phyloP scores from a whole-genome alignment of 75 land plant species.

The Isoetes taiwanensis region DNA sequence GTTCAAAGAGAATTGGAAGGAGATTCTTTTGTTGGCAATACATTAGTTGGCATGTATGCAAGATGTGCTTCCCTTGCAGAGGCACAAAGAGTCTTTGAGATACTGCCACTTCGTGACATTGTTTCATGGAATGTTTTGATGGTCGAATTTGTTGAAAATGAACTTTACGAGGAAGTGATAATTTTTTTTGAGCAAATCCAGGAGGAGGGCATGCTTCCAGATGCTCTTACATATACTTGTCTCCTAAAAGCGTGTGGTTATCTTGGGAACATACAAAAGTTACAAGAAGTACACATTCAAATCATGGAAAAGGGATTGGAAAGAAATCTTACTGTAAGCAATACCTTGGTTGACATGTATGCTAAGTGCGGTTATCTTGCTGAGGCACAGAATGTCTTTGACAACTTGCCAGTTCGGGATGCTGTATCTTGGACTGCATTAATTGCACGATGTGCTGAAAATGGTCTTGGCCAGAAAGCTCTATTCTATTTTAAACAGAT shows the following conservation, averaged over 20 bases:
- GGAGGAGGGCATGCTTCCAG: constrained; percentile 19
- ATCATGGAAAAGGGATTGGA: constrained; percentile 23
- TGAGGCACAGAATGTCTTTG: constrained; percentile 21
- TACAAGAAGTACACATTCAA: constrained; percentile 25
- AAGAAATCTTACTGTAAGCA: constrained; percentile 21
- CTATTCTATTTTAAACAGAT: constrained; percentile 11
- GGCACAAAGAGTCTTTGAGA: constrained; percentile 16
- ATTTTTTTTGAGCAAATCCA: constrained; percentile 18
- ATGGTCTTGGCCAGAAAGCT: constrained; percentile 5
- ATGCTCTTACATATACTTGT: constrained; percentile 9
- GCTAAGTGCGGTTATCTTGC: constrained; percentile 13
- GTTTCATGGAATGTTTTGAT: constrained; percentile 34
- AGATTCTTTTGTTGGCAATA: background rate
- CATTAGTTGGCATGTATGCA: constrained; percentile 32
- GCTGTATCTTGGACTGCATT: constrained; percentile 27
- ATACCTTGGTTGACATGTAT: constrained; percentile 36
- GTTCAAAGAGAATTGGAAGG: background rate
- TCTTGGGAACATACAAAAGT: constrained; percentile 13
- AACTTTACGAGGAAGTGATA: constrained; percentile 14
- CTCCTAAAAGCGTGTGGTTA: constrained; percentile 21
- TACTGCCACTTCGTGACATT: constrained; percentile 13
- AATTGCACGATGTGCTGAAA: constrained; percentile 4
- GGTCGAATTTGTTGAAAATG: constrained; percentile 18
- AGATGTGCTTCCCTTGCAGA: constrained; percentile 19
- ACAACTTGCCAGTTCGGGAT: constrained; percentile 14